Percentiles rank a stretch among this genome's conserved stretches.
Conservation (phyloP, 1,284 basidiomycete genomes). For the Puccinia triticina region DNA sequence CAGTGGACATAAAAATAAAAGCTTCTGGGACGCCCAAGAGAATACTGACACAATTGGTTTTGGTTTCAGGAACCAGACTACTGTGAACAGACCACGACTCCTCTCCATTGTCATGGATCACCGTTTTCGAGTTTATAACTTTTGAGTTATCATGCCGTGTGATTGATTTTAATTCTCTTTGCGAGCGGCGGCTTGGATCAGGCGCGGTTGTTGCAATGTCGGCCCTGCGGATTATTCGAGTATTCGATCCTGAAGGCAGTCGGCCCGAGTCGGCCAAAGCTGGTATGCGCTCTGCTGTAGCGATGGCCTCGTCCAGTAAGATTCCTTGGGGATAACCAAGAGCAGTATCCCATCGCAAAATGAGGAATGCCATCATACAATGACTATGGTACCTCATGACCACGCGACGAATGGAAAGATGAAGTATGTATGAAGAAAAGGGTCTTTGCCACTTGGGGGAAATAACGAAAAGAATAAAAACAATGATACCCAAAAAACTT, state of each 20-base stretch:
- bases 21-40: not conserved
- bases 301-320: not conserved
- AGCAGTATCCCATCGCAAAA: not conserved
- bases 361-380: constrained; percentile 8
- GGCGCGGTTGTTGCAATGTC: not conserved
- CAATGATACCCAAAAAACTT: not conserved
- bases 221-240: not conserved
- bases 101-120: constrained; percentile 7
- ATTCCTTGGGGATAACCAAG: not conserved
- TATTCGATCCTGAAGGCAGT: not conserved
- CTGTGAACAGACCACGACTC: not conserved
- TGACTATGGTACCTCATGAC: not conserved
- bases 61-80: not conserved
- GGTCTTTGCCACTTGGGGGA: not conserved
- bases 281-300: not conserved
- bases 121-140: not conserved
- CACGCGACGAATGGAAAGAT: not conserved
- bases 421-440: not conserved
- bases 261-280: not conserved
- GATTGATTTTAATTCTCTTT: not conserved
- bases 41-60: constrained; percentile 14
- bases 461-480: not conserved
- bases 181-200: not conserved
- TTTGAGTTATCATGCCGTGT: not conserved
- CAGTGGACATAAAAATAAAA: not conserved